Evolutionary conservation across 257 asterid species (phyloP).

Genomic region (Nicotiana paniculata): DNA sequence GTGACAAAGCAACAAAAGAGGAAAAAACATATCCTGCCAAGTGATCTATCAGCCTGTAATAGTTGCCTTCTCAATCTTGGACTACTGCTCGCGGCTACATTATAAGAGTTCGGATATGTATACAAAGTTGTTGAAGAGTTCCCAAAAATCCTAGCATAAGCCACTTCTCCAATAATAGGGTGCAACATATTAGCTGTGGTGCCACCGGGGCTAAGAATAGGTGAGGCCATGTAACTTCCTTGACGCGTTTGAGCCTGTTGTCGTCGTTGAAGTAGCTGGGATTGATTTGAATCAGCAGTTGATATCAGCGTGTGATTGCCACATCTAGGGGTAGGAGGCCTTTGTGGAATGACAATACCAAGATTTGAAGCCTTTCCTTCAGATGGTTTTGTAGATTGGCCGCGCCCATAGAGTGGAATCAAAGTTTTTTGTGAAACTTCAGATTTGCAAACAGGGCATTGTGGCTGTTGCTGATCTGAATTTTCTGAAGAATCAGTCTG

Average conservation of each 20-base stretch:
- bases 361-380: conserved; percentile 23
- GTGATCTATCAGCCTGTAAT: conserved; percentile 46
- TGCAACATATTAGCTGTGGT: conserved; percentile 19
- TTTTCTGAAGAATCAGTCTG: conserved; percentile 22
- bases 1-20: conserved; percentile 51
- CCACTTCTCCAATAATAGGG: conserved; percentile 60
- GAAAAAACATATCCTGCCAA: conserved; percentile 55
- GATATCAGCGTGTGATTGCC: conserved; percentile 1
- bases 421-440: conserved; percentile 47
- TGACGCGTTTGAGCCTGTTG: conserved; percentile 16
- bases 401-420: conserved; percentile 71
- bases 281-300: conserved; percentile 8
- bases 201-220: conserved; percentile 18
- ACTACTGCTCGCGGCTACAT: conserved; percentile 26
- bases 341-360: conserved; percentile 39
- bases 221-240: conserved; percentile 9
- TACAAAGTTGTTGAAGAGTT: conserved; percentile 36
- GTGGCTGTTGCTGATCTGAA: conserved; percentile 31
- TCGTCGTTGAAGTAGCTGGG: conserved; percentile 28
- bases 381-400: conserved; percentile 27
- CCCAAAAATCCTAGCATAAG: conserved; percentile 47
- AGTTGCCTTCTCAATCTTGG: conserved; percentile 49
- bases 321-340: conserved; percentile 50
- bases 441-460: conserved; percentile 74
- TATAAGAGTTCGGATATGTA: conserved; percentile 47